These are phyloP conservation scores for Citrus cavaleriei DNA, from an alignment of 345 rosid genomes.

Conservation along the genomic window DNA sequence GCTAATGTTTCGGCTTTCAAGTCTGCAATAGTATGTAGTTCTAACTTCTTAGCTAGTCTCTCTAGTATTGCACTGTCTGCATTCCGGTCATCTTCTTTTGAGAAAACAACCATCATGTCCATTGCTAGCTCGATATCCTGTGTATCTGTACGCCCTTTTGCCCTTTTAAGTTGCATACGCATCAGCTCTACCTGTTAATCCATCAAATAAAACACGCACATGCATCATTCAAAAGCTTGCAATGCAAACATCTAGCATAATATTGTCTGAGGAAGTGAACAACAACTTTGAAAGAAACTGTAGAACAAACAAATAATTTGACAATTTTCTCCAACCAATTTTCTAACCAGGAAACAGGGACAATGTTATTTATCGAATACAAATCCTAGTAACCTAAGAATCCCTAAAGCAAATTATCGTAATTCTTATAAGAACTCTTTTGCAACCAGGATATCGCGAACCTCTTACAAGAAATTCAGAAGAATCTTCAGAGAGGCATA, in stretches of 20 bases:
- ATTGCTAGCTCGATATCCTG: conserved; percentile 64
- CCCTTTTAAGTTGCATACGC: conserved; percentile 51
- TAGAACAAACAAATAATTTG: background rate
- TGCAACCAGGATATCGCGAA: background rate
- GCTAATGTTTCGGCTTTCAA: conserved; percentile 45
- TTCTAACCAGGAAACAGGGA: background rate
- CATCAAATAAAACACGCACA: background rate
- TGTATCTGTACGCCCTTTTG: conserved; percentile 49
- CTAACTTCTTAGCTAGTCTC: conserved; percentile 55
- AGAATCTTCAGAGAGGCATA: background rate
- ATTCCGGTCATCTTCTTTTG: conserved; percentile 41
- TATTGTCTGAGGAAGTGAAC: background rate
- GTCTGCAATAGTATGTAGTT: conserved; percentile 46
- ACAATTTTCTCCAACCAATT: background rate
- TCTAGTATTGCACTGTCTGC: conserved; percentile 52
- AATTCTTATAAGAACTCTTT: background rate
- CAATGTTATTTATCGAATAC: background rate
- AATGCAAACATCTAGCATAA: background rate
- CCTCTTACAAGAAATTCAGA: background rate
- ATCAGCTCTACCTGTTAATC: conserved; percentile 49
- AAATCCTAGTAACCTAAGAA: background rate
- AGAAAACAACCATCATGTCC: conserved; percentile 62
- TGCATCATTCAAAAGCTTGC: background rate
- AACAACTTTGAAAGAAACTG: background rate
- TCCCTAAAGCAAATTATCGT: background rate